Percentiles rank a stretch among this genome's conserved stretches.
These are phyloP conservation scores for Collariella sp. DNA, from an alignment of 495 filamentous ascomycete species.

Conservation along the genomic window DNA sequence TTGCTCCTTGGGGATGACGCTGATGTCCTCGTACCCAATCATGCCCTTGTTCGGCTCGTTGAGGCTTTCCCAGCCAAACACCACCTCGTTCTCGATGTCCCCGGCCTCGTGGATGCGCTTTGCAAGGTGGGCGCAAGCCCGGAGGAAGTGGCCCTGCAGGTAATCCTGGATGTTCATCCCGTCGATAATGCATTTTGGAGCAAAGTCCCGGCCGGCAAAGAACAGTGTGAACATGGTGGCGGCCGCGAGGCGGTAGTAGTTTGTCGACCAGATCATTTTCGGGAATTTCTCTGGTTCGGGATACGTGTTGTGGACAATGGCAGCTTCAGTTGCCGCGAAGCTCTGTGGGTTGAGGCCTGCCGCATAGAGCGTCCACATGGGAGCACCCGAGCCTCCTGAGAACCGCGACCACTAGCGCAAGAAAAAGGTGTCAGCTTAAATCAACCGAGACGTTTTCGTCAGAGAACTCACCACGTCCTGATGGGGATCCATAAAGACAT, in stretches of 20 bases:
- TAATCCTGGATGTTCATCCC: conserved; percentile 96
- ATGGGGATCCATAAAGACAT: conserved; percentile 95
- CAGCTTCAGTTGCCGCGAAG: conserved; percentile 82
- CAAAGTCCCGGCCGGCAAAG: conserved; percentile 87
- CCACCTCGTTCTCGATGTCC: conserved; percentile 74
- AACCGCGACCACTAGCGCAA: conserved; percentile 84
- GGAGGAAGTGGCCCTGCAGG: conserved; percentile 78
- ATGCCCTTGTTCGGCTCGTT: conserved; percentile 93
- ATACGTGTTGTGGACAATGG: conserved; percentile 90
- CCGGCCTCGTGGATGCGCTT: conserved; percentile 82
- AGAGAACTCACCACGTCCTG: conserved; percentile 72
- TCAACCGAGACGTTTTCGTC: not conserved
- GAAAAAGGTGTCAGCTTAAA: not conserved
- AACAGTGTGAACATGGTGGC: conserved; percentile 92
- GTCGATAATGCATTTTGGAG: conserved; percentile 91
- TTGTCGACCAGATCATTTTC: conserved; percentile 99
- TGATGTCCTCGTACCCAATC: conserved; percentile 77
- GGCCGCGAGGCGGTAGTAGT: conserved; percentile 80
- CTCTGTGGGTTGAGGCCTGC: conserved; percentile 77
- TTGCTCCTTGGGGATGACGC: conserved; percentile 74
- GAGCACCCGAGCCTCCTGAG: conserved; percentile 88
- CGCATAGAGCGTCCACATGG: conserved; percentile 96
- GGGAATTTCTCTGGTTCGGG: conserved; percentile 81
- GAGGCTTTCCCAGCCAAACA: conserved; percentile 91
- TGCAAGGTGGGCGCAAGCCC: conserved; percentile 71